Evolutionary conservation across 2,329 filamentous ascomycete genomes (phyloP), one percentile per base, ranked within the genome.

Genomic region (Incumbomyces delicatus): DNA sequence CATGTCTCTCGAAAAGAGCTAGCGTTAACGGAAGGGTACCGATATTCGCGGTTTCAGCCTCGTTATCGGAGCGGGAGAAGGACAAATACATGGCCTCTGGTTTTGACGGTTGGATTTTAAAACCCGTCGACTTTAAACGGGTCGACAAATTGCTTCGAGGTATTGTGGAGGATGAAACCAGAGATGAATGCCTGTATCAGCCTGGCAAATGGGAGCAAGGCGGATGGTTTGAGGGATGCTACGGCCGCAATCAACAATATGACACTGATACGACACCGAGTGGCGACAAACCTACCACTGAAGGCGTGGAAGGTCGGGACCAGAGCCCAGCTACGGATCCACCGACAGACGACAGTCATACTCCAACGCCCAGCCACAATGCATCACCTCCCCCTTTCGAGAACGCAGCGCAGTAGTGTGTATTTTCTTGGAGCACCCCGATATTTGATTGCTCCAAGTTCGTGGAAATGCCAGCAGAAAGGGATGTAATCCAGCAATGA

Each of bases 41-140:
- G 0, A 83, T 94, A 42, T 87, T 95, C 56, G 88, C 87, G 0
- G 87, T 94, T 0, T 94, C 87, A 0, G 87, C 88, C 6, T 90
- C 86, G 0, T 68, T 94, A 1, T 59, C 85, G 1, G 88, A 94
- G 61, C 75, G 72, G 14, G 76, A 88, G 37, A 75, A 70, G 42
- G 70, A 81, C 34, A 75, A 66, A 0, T 95, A 94, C 55, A 76
- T 87, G 36, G 73, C 84, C 37, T 80, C 80, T 6, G 88, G 88
- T 0, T 94, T 94, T 55, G 87, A 94, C 55, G 88, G 84, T 18
- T 94, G 87, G 87, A 88, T 95, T 20, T 68, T 94, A 48, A 94
- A 94, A 59, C 87, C 87, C 0, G 85, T 94, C 37, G 81, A 90
- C 50, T 94, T 94, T 60, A 78, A 80, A 54, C 75, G 87, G 7